Conservation (phyloP, 306 rosid species). For the Purshia tridentata region DNA sequence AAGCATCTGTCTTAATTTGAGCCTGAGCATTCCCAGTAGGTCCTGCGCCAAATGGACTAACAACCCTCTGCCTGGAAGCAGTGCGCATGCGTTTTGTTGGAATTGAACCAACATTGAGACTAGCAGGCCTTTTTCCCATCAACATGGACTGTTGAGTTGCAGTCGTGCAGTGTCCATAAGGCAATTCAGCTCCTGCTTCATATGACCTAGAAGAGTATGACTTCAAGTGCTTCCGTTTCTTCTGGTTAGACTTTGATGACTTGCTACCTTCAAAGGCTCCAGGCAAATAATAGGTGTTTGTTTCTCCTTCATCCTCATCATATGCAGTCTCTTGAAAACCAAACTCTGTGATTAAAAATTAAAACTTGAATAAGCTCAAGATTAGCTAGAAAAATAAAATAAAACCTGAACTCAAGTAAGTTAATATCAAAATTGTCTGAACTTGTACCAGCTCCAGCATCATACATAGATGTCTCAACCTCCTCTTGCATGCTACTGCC, state of each 20-base stretch:
- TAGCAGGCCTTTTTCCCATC: slow-evolving; percentile 72
- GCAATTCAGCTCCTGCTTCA: slow-evolving; percentile 69
- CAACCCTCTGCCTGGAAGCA: slow-evolving; percentile 85
- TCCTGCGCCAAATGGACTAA: slow-evolving; percentile 65
- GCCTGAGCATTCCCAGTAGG: slow-evolving; percentile 55
- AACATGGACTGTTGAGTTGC: slow-evolving; percentile 56
- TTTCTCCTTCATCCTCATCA: slow-evolving; percentile 86
- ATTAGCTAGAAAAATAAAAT: slow-evolving; percentile 9
- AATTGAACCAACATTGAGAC: slow-evolving; percentile 71
- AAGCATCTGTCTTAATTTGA: slow-evolving; percentile 87
- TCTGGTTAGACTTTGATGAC: slow-evolving; percentile 51
- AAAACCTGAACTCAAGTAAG: slow-evolving; percentile 17
- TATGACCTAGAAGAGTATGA: slow-evolving; percentile 47
- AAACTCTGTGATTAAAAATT: slow-evolving; percentile 42
- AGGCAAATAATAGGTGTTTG: slow-evolving; percentile 54
- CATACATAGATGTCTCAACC: slow-evolving; percentile 76
- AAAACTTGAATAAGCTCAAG: slow-evolving; percentile 25
- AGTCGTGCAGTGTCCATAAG: slow-evolving; percentile 54
- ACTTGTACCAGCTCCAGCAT: slow-evolving; percentile 64
- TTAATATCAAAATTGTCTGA: slow-evolving; percentile 23
- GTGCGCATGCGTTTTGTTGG: slow-evolving; percentile 90
- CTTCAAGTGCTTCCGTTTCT: slow-evolving; percentile 57
- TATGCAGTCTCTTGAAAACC: slow-evolving; percentile 59
- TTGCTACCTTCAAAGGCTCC: slow-evolving; percentile 63
- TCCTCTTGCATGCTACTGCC: slow-evolving; percentile 78